These are phyloP conservation scores for Populus hybrid DNA, from an alignment of 441 rosid species.

Conservation along the genomic window DNA sequence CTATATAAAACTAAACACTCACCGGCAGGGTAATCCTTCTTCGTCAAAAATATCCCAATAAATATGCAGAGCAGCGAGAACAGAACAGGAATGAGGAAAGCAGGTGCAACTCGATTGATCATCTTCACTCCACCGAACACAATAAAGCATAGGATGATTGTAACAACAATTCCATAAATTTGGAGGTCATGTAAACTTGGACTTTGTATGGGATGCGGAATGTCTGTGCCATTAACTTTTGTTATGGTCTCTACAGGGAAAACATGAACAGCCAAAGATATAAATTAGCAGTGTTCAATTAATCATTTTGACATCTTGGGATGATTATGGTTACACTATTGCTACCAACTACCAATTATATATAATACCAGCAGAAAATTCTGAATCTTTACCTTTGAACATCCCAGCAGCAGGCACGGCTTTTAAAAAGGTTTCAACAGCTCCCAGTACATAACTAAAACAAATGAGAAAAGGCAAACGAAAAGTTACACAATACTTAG, in stretches of 20 bases:
- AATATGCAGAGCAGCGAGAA: conserved; percentile 91
- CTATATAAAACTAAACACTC: conserved; percentile 25
- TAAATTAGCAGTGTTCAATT: conserved; percentile 10
- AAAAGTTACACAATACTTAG: conserved; percentile 14
- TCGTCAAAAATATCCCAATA: conserved; percentile 67
- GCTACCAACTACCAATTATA: not conserved
- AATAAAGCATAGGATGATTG: conserved; percentile 86
- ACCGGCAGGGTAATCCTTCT: conserved; percentile 74
- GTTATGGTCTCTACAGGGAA: conserved; percentile 68
- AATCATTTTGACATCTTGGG: not conserved
- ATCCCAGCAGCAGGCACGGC: conserved; percentile 98
- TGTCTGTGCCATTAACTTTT: conserved; percentile 59
- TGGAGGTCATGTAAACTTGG: conserved; percentile 92
- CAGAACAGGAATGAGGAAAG: conserved; percentile 92
- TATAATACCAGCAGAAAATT: conserved; percentile 3
- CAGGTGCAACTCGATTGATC: conserved; percentile 99
- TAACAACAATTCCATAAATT: conserved; percentile 91
- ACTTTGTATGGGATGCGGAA: conserved; percentile 50
- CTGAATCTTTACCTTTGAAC: conserved; percentile 60
- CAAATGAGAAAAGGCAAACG: conserved; percentile 25
- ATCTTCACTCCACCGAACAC: conserved; percentile 99
- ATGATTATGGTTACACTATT: not conserved
- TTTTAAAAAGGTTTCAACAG: conserved; percentile 96
- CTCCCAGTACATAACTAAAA: conserved; percentile 95
- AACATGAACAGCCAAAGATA: conserved; percentile 24